These are phyloP conservation scores for Triticum monococcum DNA, from an alignment of 176 grass and related monocot species.

Conservation along the genomic window DNA sequence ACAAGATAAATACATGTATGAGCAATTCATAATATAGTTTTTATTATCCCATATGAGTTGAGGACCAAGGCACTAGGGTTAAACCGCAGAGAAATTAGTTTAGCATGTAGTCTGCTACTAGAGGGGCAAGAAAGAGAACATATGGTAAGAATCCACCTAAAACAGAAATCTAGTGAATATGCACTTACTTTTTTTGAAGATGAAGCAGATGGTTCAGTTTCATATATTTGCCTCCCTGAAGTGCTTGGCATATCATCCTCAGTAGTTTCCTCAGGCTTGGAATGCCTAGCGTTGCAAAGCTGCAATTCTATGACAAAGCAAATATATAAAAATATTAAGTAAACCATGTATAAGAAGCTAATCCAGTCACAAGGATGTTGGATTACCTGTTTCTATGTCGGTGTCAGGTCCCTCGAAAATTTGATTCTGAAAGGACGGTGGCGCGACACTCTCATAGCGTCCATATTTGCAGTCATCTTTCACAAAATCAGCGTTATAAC, in stretches of 20 bases:
- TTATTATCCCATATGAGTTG: not conserved
- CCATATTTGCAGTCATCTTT: slow-evolving; percentile 94
- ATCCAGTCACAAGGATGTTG: not conserved
- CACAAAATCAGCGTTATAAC: slow-evolving; percentile 91
- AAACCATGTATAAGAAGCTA: slow-evolving; percentile 7
- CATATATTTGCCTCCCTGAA: slow-evolving; percentile 79
- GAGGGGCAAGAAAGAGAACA: slow-evolving; percentile 3
- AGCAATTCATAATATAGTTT: slow-evolving; percentile 6
- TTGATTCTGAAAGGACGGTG: slow-evolving; percentile 76
- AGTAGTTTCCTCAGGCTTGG: slow-evolving; percentile 56
- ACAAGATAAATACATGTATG: not conserved
- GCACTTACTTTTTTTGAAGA: slow-evolving; percentile 58
- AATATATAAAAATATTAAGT: not conserved
- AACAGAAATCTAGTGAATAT: slow-evolving; percentile 13
- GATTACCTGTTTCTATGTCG: slow-evolving; percentile 89
- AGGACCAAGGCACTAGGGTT: slow-evolving; percentile 6
- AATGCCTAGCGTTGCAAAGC: slow-evolving; percentile 76
- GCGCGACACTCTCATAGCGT: slow-evolving; percentile 63
- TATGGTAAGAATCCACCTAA: slow-evolving; percentile 2
- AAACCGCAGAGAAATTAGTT: not conserved
- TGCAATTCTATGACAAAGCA: slow-evolving; percentile 63
- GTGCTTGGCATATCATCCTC: slow-evolving; percentile 91
- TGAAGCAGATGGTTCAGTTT: slow-evolving; percentile 40
- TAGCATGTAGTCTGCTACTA: not conserved
- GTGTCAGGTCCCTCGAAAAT: slow-evolving; percentile 98